A percentile compares a stretch with the other conserved stretches of the same genome.
These are phyloP conservation scores for Lasiodiplodia hormozganensis DNA, from an alignment of 2,329 filamentous ascomycete genomes.

Conservation along the genomic window DNA sequence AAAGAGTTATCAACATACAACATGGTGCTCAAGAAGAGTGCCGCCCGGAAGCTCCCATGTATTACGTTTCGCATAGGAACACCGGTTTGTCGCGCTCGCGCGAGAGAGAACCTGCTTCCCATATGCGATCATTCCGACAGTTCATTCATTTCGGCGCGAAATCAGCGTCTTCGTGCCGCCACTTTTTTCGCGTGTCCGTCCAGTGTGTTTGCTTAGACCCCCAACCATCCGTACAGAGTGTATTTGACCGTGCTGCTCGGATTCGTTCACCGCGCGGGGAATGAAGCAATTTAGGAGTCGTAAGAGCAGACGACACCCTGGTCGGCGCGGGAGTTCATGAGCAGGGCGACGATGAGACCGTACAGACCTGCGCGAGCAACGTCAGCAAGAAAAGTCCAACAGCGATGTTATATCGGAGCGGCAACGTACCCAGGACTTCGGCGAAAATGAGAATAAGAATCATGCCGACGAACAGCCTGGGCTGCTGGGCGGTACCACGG, in stretches of 20 bases:
- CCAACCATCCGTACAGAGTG: slow-evolving; percentile 24
- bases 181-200: not conserved
- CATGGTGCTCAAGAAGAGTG: slow-evolving; percentile 24
- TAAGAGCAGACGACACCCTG: slow-evolving; percentile 29
- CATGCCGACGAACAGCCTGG: slow-evolving; percentile 93
- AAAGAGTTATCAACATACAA: slow-evolving; percentile 27
- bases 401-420: not conserved
- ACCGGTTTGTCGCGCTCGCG: slow-evolving; percentile 8
- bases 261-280: slow-evolving; percentile 4
- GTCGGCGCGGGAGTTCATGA: slow-evolving; percentile 93
- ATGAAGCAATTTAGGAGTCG: slow-evolving; percentile 26
- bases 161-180: not conserved
- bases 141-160: slow-evolving; percentile 8
- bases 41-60: slow-evolving; percentile 28
- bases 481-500: slow-evolving; percentile 83
- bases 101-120: slow-evolving; percentile 6
- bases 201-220: slow-evolving; percentile 2
- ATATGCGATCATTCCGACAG: slow-evolving; percentile 9
- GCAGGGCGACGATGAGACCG: slow-evolving; percentile 95
- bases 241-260: slow-evolving; percentile 27
- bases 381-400: slow-evolving; percentile 27
- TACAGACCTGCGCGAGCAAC: slow-evolving; percentile 76
- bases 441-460: slow-evolving; percentile 99
- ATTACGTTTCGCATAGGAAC: slow-evolving; percentile 15
- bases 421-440: slow-evolving; percentile 86